A percentile compares a stretch with the other conserved stretches of the same genome.
phyloP scores from a whole-genome alignment of 2,329 filamentous ascomycete genomes.

The Talaromyces rugulosus region DNA sequence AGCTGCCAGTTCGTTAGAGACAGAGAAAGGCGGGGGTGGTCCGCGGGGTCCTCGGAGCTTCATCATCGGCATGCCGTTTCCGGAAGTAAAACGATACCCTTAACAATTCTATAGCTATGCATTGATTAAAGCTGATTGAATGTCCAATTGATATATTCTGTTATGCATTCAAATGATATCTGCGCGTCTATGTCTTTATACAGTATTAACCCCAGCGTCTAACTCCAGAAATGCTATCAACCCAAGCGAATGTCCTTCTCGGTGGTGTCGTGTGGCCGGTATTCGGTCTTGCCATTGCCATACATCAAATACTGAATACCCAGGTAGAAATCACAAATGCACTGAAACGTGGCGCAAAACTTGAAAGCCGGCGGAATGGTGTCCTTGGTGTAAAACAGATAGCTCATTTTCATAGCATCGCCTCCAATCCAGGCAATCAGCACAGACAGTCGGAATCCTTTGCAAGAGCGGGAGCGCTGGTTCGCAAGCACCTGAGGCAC shows the following conservation, averaged over 20 bases:
- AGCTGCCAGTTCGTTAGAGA: not conserved
- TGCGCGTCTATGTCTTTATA: not conserved
- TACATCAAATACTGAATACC: slow-evolving; percentile 47
- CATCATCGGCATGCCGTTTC: not conserved
- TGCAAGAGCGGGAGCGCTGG: slow-evolving; percentile 44
- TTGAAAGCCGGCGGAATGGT: slow-evolving; percentile 46
- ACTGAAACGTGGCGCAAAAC: slow-evolving; percentile 47
- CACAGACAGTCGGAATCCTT: slow-evolving; percentile 47
- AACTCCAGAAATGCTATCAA: slow-evolving; percentile 15
- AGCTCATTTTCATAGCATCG: slow-evolving; percentile 49
- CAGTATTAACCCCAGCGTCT: not conserved
- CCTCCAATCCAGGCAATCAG: slow-evolving; percentile 46
- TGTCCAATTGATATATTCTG: not conserved
- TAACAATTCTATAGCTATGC: not conserved
- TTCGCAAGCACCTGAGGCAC: slow-evolving; percentile 47
- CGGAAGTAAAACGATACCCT: not conserved
- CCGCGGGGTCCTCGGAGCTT: not conserved
- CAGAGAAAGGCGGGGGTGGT: not conserved
- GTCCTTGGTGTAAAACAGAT: slow-evolving; percentile 43
- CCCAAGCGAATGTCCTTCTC: slow-evolving; percentile 39
- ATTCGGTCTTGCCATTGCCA: slow-evolving; percentile 26
- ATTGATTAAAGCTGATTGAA: not conserved
- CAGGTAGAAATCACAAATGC: slow-evolving; percentile 44
- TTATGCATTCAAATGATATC: not conserved
- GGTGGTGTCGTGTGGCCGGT: slow-evolving; percentile 20